Conservation (phyloP, 331 rosid genomes). For the Acacia pycnantha region DNA sequence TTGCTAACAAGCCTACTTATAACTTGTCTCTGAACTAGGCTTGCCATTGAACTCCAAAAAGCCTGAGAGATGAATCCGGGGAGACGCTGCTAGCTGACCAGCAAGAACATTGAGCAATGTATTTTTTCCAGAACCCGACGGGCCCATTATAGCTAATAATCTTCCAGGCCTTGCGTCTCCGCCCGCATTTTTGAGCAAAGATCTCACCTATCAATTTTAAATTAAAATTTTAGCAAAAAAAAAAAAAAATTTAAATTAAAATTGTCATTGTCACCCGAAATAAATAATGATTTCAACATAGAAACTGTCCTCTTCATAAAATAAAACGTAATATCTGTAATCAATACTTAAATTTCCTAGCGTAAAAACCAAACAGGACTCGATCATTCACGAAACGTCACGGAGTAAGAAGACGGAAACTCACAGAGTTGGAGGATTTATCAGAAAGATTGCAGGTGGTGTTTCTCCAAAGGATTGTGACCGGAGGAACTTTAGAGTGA, state of each 20-base stretch:
- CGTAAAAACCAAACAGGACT: conserved; percentile 13
- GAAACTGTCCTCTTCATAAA: neutral
- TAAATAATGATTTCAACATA: neutral
- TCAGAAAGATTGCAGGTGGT: conserved; percentile 70
- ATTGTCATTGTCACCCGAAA: neutral
- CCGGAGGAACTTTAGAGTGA: too few relatives aligned
- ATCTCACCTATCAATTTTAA: conserved; percentile 56
- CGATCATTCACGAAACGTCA: neutral
- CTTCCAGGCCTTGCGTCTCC: conserved; percentile 94
- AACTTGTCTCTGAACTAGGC: conserved; percentile 55
- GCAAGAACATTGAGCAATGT: conserved; percentile 91
- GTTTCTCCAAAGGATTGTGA: conserved; percentile 75
- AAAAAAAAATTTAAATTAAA: too few relatives aligned
- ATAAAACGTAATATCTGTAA: neutral
- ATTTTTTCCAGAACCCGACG: too few relatives aligned
- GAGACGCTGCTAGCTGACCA: conserved; percentile 78
- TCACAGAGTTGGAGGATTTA: conserved; percentile 62
- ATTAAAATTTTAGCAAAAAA: too few relatives aligned
- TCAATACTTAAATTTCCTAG: neutral
- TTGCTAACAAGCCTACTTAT: conserved; percentile 53
- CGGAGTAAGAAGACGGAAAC: conserved; percentile 27
- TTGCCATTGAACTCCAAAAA: conserved; percentile 83
- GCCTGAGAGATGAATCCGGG: conserved; percentile 67
- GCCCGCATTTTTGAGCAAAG: conserved; percentile 68
- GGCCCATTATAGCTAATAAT: too few relatives aligned